Conservation (phyloP, 345 rosid genomes). For the Hypericum androsaemum region DNA sequence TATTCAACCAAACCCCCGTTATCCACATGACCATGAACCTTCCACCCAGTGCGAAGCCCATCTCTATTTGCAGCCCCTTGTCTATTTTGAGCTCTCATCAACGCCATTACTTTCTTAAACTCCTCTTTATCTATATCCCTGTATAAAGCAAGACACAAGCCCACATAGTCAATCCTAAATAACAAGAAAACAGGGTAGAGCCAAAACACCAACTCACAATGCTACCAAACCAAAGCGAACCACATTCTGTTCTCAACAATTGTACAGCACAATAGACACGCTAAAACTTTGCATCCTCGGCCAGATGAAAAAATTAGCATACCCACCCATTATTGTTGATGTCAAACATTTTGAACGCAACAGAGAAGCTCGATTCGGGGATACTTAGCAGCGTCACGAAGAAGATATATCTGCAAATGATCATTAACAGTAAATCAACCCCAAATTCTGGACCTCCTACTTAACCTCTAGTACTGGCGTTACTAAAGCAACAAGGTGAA, state of each 20-base stretch:
- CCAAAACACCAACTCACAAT: slow-evolving; percentile 10
- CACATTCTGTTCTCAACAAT: too few relatives aligned
- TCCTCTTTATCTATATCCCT: slow-evolving; percentile 79
- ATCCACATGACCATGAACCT: slow-evolving; percentile 51
- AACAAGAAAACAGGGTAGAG: slow-evolving; percentile 8
- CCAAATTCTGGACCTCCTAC: not conserved
- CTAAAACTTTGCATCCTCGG: too few relatives aligned
- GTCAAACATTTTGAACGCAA: slow-evolving; percentile 93
- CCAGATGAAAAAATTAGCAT: not conserved
- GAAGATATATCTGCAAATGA: slow-evolving; percentile 70
- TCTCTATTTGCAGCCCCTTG: slow-evolving; percentile 66
- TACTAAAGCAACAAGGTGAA: not conserved
- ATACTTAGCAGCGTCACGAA: slow-evolving; percentile 81
- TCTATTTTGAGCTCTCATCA: slow-evolving; percentile 79
- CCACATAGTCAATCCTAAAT: slow-evolving; percentile 5
- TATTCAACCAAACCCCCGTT: slow-evolving; percentile 77
- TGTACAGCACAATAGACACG: too few relatives aligned
- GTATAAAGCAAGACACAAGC: slow-evolving; percentile 7
- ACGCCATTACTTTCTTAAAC: slow-evolving; percentile 86
- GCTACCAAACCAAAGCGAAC: slow-evolving; percentile 5
- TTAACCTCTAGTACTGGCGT: too few relatives aligned
- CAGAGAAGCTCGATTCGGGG: slow-evolving; percentile 77
- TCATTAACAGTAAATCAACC: not conserved
- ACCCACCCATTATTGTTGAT: slow-evolving; percentile 67
- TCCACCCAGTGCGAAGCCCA: slow-evolving; percentile 59